Conservation (phyloP, 176 grass and related monocot genomes). For the Oryza brachyantha region DNA sequence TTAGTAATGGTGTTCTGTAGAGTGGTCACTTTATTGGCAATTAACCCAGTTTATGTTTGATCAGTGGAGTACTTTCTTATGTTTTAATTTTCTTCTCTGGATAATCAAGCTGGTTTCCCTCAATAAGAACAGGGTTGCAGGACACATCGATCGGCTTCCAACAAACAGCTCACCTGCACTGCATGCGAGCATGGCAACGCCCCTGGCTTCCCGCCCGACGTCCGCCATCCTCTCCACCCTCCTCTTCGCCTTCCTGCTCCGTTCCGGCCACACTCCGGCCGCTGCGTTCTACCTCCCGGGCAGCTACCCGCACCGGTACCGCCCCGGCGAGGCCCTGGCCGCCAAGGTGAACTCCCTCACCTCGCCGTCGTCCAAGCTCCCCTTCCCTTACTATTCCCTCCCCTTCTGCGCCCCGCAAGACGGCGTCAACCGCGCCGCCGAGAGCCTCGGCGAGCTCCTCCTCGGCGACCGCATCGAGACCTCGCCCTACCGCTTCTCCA, state of each 20-base stretch:
- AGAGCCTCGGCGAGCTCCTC: conserved; percentile 74
- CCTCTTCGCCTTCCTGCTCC: background rate
- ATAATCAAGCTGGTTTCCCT: background rate
- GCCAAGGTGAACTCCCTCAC: conserved; percentile 71
- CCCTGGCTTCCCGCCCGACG: conserved; percentile 5
- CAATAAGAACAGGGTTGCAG: background rate
- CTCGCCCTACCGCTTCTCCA: conserved; percentile 60
- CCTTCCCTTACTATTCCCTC: conserved; percentile 62
- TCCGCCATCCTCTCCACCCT: conserved; percentile 8
- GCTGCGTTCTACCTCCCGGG: conserved; percentile 63
- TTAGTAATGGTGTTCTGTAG: no score
- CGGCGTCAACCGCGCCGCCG: conserved; percentile 44
- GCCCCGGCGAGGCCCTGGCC: conserved; percentile 30
- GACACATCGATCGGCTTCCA: background rate
- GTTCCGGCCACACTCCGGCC: background rate
- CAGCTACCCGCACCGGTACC: conserved; percentile 56
- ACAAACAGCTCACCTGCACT: no score
- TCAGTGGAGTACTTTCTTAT: background rate
- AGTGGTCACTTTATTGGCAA: no score
- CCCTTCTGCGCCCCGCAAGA: conserved; percentile 52
- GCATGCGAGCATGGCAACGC: background rate
- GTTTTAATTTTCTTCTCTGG: background rate
- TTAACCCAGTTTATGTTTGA: no score
- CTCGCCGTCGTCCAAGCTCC: conserved; percentile 54
- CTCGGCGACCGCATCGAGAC: conserved; percentile 71